Base-by-base conservation (phyloP, 345 rosid genomes). In the Hevea brasiliensis region DNA sequence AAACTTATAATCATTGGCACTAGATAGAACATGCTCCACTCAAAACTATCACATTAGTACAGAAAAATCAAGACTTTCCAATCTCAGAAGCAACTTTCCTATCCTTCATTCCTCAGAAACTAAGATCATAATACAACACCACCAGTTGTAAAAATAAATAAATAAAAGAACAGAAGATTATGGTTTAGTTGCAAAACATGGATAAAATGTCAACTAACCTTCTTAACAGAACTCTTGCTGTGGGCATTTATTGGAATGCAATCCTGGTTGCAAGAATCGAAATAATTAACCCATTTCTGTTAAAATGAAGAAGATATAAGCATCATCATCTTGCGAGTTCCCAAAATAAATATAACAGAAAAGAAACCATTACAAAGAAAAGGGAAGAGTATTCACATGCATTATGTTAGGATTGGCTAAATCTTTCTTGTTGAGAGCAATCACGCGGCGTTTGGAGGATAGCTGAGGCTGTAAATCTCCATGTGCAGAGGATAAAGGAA, bases 341-440 rank as follows among this genome's bases (percentile, higher is more conserved):
- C 15, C n/a, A 17, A 50, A 50, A 50, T 50, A 50, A 2, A 62
- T 8, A 35, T n/a, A n/a, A 26, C 15, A 65, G 9, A 47, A 24
- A 65, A 18, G 37, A 27, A 15, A 20, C 26, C 50, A 6, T 17
- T 32, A 35, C 18, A 18, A 68, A 67, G n/a, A 66, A 0, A 17
- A 56, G 21, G 15, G 3, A 15, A 41, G 11, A 20, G 26, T n/a
- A 53, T 42, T 68, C 63, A 90, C 97, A 76, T 85, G 87, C 79
- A 92, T 86, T 47, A 94, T 76, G 76, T 92, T 92, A 63, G 93
- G 85, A 64, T 92, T 94, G 53, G 98, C 98, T 65, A 94, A 85
- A 72, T 94, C 98, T 78, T 92, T 94, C 90, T 92, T 94, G 78
- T 92, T 94, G 23, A 94, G 87, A 73, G 95, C 97, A 54, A 94